Percentiles rank a stretch among this genome's conserved stretches.
Evolutionary conservation across 257 asterid species (phyloP).

Genomic region (Forsythia suspensa): DNA sequence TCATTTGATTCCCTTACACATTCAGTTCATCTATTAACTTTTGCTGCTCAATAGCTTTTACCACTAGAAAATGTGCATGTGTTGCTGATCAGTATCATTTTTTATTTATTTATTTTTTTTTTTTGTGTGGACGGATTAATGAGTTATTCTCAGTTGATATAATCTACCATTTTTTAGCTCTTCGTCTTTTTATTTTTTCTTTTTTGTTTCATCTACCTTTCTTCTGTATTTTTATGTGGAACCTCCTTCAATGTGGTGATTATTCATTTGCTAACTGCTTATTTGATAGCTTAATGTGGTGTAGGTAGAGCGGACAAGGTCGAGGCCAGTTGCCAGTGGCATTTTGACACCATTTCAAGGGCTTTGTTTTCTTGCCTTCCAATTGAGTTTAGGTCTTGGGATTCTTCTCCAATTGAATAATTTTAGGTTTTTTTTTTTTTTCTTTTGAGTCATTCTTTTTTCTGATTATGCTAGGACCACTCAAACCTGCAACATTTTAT

Average conservation of each 20-base stretch:
- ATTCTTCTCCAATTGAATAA: constrained; percentile 80
- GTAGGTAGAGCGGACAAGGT: constrained; percentile 92
- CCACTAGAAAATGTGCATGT: neutral
- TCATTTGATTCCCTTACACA: neutral
- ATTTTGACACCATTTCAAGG: constrained; percentile 79
- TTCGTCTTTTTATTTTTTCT: neutral
- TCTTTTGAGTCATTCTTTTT: constrained; percentile 13
- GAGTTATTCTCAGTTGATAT: neutral
- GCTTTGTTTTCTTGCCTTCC: constrained; percentile 79
- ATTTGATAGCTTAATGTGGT: constrained; percentile 47
- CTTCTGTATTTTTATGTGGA: constrained; percentile 9
- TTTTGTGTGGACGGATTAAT: neutral
- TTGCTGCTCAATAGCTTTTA: neutral
- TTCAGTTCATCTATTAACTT: neutral
- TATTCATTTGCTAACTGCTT: constrained; percentile 12
- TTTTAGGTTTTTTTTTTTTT: constrained; percentile 57
- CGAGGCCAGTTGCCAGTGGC: constrained; percentile 93
- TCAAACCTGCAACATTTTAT: neutral
- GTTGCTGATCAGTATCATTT: neutral
- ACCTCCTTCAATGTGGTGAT: constrained; percentile 1
- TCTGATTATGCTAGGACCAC: neutral
- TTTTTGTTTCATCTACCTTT: neutral
- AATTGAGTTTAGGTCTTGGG: constrained; percentile 83
- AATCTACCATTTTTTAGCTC: neutral
- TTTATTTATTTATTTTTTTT: too few relatives aligned